Evolutionary conservation across 129 eudicot genomes (phyloP), one percentile per base, ranked within the genome.

Genomic region (Flaveria sonorensis): DNA sequence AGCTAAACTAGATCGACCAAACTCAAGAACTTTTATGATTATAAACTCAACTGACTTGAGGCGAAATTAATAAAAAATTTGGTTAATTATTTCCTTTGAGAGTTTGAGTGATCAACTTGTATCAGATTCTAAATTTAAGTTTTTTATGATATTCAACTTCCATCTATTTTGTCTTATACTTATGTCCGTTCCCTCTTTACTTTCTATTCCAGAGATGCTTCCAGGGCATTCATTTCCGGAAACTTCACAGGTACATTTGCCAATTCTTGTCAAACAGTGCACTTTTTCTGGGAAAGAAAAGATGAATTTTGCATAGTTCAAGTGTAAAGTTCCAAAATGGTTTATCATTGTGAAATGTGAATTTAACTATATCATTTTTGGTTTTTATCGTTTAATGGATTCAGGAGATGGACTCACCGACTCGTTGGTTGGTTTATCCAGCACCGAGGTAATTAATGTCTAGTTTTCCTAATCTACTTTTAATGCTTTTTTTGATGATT

Each of bases 161-260:
- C 73, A 26, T 56, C 39, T 6, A 13, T 68, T 4, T 42, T 63
- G 15, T 70, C 16, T 63, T 19, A 53, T 30, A 53, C 10, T 65
- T 18, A 52, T 73, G 30, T 10, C 43, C 39, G 7, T 64, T 45
- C 42, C 9, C 40, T 73, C 40, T 76, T 10, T 77, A 48, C 47
- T n/a, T 40, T 16, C 11, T 26, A 71, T 79, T 79, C 16, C 89
- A 92, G 97, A 83, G 98, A 94, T 85, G 98, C 98, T 59, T 91
- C 98, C 13, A 93, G 98, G 47, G 98, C 98, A 84, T 94, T 94
- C 82, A 83, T 89, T 48, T 94, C 98, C 0, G 98, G 98, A 70
- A 91, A 94, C 75, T 91, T 94, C 76, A 84, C 98, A 61, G 97
- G 97, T 90, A 76, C 67, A 64, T 53, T 39, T 64, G 62, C 60